Conservation (phyloP, 176 grass and related monocot species). For the Triticum dicoccoides region DNA sequence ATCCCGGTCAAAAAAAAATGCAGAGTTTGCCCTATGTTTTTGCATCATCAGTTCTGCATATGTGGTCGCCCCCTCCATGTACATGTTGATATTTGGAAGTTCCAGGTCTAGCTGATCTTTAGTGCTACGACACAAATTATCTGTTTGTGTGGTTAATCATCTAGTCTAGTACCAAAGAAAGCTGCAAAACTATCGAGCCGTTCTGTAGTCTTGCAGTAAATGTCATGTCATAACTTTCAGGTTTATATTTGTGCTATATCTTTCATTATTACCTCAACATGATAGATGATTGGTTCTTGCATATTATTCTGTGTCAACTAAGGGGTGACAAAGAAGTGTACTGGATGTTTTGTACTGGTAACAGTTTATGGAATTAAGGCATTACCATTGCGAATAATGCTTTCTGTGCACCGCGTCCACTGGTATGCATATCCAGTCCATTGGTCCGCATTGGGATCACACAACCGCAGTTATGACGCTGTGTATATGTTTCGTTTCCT, state of each 20-base stretch:
- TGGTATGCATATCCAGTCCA: too few species aligned
- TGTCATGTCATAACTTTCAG: background rate
- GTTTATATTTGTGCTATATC: background rate
- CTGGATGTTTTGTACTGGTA: background rate
- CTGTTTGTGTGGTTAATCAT: background rate
- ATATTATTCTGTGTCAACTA: background rate
- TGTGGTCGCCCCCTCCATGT: background rate
- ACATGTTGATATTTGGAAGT: background rate
- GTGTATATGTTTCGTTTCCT: too few species aligned
- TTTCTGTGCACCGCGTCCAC: too few species aligned
- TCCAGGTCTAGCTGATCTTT: background rate
- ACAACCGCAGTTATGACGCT: too few species aligned
- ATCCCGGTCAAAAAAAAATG: background rate
- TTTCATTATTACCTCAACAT: constrained; percentile 4
- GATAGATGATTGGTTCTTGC: background rate
- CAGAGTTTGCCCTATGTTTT: background rate
- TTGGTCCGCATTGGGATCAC: too few species aligned
- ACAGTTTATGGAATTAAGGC: background rate
- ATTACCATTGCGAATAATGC: background rate
- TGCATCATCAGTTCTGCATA: background rate
- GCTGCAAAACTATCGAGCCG: background rate
- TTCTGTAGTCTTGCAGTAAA: background rate
- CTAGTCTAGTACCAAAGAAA: background rate
- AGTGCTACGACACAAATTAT: background rate
- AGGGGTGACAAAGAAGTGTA: background rate